phyloP scores from a whole-genome alignment of 2,329 filamentous ascomycete genomes.

The Pezicula radicicola region DNA sequence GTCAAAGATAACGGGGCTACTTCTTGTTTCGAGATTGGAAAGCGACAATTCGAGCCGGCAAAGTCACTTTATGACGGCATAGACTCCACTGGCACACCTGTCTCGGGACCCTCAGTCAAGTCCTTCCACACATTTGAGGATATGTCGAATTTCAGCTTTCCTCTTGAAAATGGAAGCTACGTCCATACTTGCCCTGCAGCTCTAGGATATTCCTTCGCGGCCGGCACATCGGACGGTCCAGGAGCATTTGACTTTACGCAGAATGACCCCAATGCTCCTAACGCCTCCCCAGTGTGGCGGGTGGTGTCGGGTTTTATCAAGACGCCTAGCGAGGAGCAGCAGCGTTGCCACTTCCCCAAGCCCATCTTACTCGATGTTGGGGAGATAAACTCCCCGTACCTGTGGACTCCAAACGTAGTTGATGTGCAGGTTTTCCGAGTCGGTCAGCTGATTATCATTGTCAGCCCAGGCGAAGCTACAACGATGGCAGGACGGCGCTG shows the following conservation, averaged over 20 bases:
- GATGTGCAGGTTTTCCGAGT: constrained; percentile 84
- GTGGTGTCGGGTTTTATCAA: constrained; percentile 72
- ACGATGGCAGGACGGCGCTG: constrained; percentile 91
- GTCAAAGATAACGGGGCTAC: constrained; percentile 68
- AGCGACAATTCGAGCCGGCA: constrained; percentile 65
- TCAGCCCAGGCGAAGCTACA: constrained; percentile 83
- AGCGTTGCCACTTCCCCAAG: constrained; percentile 75
- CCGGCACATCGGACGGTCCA: constrained; percentile 87
- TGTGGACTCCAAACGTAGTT: constrained; percentile 88
- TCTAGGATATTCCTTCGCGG: constrained; percentile 88
- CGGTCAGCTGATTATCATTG: constrained; percentile 79
- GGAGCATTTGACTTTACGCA: constrained; percentile 94
- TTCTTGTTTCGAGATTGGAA: constrained; percentile 74
- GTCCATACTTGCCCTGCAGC: constrained; percentile 81
- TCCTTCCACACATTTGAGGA: constrained; percentile 85
- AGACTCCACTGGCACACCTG: constrained; percentile 34
- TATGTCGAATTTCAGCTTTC: constrained; percentile 73
- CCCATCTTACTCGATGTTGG: constrained; percentile 87
- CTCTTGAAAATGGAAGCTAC: constrained; percentile 66
- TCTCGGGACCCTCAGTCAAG: constrained; percentile 66
- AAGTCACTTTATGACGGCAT: constrained; percentile 56
- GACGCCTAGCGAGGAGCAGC: constrained; percentile 66
- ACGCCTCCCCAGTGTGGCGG: constrained; percentile 67
- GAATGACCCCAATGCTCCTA: constrained; percentile 70
- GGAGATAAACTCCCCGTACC: constrained; percentile 72